These are phyloP conservation scores for Kernera saxatilis DNA, from an alignment of 345 rosid species.

Conservation along the genomic window DNA sequence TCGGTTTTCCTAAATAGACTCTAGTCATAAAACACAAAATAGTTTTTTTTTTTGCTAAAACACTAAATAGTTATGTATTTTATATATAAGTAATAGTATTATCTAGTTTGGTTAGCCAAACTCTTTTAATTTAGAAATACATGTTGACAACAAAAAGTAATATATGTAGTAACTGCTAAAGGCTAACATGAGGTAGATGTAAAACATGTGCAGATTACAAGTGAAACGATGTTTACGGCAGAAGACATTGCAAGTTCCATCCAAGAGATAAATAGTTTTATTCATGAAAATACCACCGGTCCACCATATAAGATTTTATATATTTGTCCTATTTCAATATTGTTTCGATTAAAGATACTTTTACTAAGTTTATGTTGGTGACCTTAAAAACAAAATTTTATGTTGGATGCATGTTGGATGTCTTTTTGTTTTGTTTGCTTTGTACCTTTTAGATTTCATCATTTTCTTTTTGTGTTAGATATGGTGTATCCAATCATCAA, in stretches of 20 bases:
- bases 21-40: too few species aligned
- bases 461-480: neutral
- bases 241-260: conserved; percentile 87
- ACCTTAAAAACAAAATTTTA: too few species aligned
- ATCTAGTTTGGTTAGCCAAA: too few species aligned
- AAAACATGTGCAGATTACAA: conserved; percentile 46
- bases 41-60: too few species aligned
- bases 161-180: neutral
- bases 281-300: conserved; percentile 77
- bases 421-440: neutral
- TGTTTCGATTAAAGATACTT: neutral
- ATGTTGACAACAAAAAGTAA: neutral
- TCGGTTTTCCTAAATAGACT: neutral
- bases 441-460: neutral
- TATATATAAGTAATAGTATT: too few species aligned
- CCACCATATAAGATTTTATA: conserved; percentile 39
- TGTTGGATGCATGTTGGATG: conserved; percentile 1
- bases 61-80: too few species aligned
- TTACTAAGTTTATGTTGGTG: neutral
- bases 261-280: conserved; percentile 80
- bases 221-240: conserved; percentile 70
- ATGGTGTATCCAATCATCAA: conserved; percentile 7
- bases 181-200: conserved; percentile 2
- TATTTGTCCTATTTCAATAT: neutral
- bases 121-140: too few species aligned